Percentiles rank a stretch among this genome's conserved stretches.
phyloP scores from a whole-genome alignment of 164 flowering plant species.

The Piper longum region DNA sequence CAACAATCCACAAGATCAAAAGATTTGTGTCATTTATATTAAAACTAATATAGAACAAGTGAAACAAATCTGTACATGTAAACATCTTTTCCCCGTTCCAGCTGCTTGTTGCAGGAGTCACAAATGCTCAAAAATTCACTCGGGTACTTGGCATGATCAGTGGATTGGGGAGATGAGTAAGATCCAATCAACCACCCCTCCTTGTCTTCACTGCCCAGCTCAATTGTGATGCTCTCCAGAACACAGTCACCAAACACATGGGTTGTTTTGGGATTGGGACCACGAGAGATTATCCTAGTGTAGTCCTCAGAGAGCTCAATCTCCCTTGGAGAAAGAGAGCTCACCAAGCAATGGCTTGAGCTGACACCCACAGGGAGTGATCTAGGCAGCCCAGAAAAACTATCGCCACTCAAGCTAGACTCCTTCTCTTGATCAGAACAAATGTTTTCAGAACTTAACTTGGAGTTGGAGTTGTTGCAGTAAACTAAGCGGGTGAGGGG shows the following conservation, averaged over 20 bases:
- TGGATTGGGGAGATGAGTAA: too few species aligned
- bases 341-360: conserved; percentile 1
- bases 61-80: conserved; percentile 69
- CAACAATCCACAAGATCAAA: too few species aligned
- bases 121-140: conserved; percentile 63
- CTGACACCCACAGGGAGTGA: conserved; percentile 31
- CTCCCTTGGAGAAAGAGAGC: conserved; percentile 31
- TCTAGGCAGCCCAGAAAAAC: conserved; percentile 14
- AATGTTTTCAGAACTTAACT: conserved; percentile 7
- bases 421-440: not conserved
- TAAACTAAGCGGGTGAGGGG: conserved; percentile 2
- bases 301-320: conserved; percentile 82
- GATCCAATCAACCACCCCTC: too few species aligned
- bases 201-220: conserved; percentile 13
- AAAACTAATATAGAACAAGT: conserved; percentile 4
- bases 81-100: conserved; percentile 63
- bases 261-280: conserved; percentile 41
- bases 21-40: conserved; percentile 23
- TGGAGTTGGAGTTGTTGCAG: not conserved
- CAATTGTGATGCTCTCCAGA: conserved; percentile 28
- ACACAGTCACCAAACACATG: conserved; percentile 75
- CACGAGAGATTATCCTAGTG: conserved; percentile 58
- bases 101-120: conserved; percentile 55
- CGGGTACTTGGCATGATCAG: conserved; percentile 16
- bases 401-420: conserved; percentile 3